Base-by-base conservation (phyloP, 1,284 basidiomycete species). In the Ustilago nuda region DNA sequence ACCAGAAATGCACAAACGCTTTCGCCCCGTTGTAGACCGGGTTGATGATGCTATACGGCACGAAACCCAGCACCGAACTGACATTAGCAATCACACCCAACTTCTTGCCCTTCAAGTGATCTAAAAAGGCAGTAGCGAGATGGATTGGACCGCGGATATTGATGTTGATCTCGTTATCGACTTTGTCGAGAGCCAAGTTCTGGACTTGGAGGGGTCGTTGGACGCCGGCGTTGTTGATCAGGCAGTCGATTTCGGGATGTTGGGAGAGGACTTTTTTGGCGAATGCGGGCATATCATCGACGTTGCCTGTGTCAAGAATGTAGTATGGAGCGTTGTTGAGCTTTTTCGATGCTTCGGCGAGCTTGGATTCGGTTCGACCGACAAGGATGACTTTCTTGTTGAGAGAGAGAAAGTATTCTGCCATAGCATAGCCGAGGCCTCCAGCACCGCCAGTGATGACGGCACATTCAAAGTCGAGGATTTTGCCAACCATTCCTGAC, bases 211-310 rank as follows among this genome's bases (percentile, higher is more conserved):
- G 54, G 1, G 80, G 78, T 37, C 77, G 55, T 62, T 87, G 86
- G 0, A 87, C 86, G 6, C 86, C 87, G 4, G 87, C 87, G 76
- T 87, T 87, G 78, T 87, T 87, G 78, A 87, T 85, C 57, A 87
- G 63, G 54, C 86, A 86, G 74, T 87, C 87, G 36, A 87, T 77
- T 45, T 87, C 86, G 4, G 87, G 86, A 61, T 87, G 86, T 55
- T 87, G 86, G 17, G 62, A 58, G 19, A 81, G 70, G 35, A 87
- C 68, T 53, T 80, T 84, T 19, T 83, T 71, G 54, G 82, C 62
- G 64, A 87, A 85, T 1, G 80, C 57, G 4, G 82, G 69, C 33
- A 86, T 77, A 13, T 82, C 77, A 8, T 67, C 54, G 8, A 81
- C 75, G 37, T 86, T 80, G 15, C 85, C 86, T 6, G 85, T 85